Base-by-base conservation (phyloP, 1,284 basidiomycete species). In the Pseudozyma flocculosa region DNA sequence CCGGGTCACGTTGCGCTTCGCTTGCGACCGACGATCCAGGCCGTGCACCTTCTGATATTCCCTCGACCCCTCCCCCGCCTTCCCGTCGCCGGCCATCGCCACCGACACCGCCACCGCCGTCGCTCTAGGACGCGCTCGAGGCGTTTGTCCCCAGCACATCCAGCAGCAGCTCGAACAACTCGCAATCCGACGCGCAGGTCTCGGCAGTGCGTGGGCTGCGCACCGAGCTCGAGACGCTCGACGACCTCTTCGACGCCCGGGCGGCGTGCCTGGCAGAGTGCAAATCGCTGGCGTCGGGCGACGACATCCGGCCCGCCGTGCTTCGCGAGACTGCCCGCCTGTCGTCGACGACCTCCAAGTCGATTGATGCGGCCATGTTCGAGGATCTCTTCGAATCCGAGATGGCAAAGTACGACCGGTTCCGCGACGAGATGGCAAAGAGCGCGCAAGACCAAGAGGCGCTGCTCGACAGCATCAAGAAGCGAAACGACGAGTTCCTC, bases 321-420 rank as follows among this genome's bases (percentile, higher is more conserved):
- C 72, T 88, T 64, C 83, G 82, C 49, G 86, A 86, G 40, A 86
- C 89, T 2, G 65, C 64, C 0, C 37, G 1, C 80, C 82, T 37
- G 83, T 83, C 60, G 24, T 37, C 43, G 22, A 17, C 17, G 37
- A 24, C 45, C 3, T 29, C 19, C 4, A 81, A 21, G 42, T 49
- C 29, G 19, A 26, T 18, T 9, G n/a, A 40, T 61, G 38, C 76
- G 0, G 79, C 84, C 10, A 84, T 87, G 73, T 83, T 84, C 1
- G 87, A 90, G 70, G 85, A 91, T 15, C 84, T 90, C 15, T 85
- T 88, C 26, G 88, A 92, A 50, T 83, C 85, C 57, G 87, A 89
- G 62, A 78, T 96, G 48, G 82, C 82, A 1, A 93, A 92, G 79
- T 95, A 90, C 65, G 87, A 91, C 50, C 84, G 83, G 55, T 88